These are phyloP conservation scores for Xylaria telfairii DNA, from an alignment of 495 filamentous ascomycete species.

Conservation along the genomic window DNA sequence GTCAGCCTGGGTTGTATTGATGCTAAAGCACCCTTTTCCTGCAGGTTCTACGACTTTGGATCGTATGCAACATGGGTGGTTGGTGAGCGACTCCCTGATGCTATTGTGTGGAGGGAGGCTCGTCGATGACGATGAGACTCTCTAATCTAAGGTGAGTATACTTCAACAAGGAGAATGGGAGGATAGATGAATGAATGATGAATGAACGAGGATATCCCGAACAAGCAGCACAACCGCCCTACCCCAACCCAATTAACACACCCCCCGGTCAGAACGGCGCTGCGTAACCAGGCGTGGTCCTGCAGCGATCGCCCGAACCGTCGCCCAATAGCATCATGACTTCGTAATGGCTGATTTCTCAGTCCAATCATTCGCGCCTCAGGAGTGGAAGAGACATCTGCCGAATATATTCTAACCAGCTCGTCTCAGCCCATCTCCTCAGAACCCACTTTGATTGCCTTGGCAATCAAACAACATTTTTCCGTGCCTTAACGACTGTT, in stretches of 20 bases:
- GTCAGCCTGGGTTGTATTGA: background rate
- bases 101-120: background rate
- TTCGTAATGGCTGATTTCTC: slow-evolving; percentile 4
- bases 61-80: too few relatives aligned
- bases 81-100: background rate
- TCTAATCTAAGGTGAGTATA: background rate
- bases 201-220: slow-evolving; percentile 1
- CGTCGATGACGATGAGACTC: background rate
- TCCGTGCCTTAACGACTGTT: slow-evolving; percentile 9
- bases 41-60: background rate
- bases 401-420: slow-evolving; percentile 21
- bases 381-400: slow-evolving; percentile 21
- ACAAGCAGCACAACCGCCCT: background rate
- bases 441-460: slow-evolving; percentile 21
- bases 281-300: slow-evolving; percentile 18
- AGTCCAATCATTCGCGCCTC: slow-evolving; percentile 7
- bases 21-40: background rate
- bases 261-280: background rate
- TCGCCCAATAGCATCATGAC: slow-evolving; percentile 8
- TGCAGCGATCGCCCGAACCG: slow-evolving; percentile 11
- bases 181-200: too few relatives aligned
- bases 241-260: slow-evolving; percentile 19
- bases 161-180: background rate
- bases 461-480: slow-evolving; percentile 25
- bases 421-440: slow-evolving; percentile 25